These are phyloP conservation scores for Coffea humblotiana DNA, from an alignment of 305 asterid species.

Conservation along the genomic window DNA sequence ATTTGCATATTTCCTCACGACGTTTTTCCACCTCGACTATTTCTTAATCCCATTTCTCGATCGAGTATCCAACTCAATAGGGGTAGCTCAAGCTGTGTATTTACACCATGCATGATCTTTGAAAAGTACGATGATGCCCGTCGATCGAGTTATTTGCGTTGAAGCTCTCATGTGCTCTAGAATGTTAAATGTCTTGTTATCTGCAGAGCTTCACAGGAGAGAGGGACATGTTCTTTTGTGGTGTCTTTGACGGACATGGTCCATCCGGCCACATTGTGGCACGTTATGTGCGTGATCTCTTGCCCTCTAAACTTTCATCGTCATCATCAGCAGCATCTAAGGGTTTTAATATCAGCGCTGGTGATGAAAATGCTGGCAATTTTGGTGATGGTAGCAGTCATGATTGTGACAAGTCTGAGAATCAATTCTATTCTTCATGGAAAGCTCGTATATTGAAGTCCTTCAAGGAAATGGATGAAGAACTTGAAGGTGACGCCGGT, in stretches of 20 bases:
- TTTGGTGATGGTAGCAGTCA: constrained; percentile 12
- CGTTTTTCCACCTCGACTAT: neutral
- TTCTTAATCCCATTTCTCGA: neutral
- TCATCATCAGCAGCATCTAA: constrained; percentile 31
- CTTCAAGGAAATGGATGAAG: constrained; percentile 66
- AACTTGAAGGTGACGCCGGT: constrained; percentile 52
- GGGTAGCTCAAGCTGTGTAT: neutral
- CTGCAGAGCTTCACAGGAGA: constrained; percentile 74
- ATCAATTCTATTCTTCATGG: constrained; percentile 62
- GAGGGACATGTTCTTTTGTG: constrained; percentile 66
- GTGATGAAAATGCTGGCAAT: neutral
- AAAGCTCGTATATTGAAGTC: constrained; percentile 54
- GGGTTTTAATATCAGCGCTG: constrained; percentile 25
- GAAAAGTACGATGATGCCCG: neutral
- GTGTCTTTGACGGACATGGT: constrained; percentile 92
- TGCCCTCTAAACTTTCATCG: constrained; percentile 68
- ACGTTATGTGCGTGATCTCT: constrained; percentile 58
- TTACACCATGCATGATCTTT: neutral
- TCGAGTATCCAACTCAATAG: neutral
- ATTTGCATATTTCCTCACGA: neutral
- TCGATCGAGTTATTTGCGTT: neutral
- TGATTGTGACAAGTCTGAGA: constrained; percentile 26
- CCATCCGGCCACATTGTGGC: constrained; percentile 91
- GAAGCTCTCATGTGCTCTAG: neutral
- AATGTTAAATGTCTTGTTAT: neutral